Evolutionary conservation across 1,284 basidiomycete species (phyloP).

Genomic region (Limonomyces culmigenus): DNA sequence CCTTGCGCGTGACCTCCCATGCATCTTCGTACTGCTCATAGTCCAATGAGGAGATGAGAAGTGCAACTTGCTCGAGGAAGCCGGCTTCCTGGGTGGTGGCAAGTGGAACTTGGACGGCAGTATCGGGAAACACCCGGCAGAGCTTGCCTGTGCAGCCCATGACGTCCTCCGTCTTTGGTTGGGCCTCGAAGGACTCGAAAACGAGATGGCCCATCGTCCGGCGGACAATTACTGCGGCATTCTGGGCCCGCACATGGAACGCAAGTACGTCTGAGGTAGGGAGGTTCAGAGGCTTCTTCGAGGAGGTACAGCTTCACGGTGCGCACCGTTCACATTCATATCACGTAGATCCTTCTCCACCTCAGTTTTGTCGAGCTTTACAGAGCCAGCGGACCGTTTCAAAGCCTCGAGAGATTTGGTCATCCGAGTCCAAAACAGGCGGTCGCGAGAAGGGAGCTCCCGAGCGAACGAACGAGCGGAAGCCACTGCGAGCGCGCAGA

Average conservation of each 20-base stretch:
- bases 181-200: constrained; percentile 26
- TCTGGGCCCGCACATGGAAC: constrained; percentile 24
- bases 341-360: too few species aligned
- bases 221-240: constrained; percentile 24
- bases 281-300: too few species aligned
- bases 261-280: too few species aligned
- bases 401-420: too few species aligned
- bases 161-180: constrained; percentile 15
- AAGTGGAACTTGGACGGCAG: constrained; percentile 16
- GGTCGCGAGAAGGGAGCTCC: too few species aligned
- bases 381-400: too few species aligned
- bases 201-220: constrained; percentile 9
- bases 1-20: constrained; percentile 8
- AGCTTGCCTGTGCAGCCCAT: constrained; percentile 21
- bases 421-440: too few species aligned
- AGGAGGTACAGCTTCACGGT: too few species aligned
- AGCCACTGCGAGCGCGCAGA: too few species aligned
- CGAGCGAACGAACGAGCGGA: too few species aligned
- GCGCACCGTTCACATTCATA: too few species aligned
- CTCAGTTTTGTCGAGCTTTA: too few species aligned
- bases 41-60: constrained; percentile 18
- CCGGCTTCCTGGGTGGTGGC: constrained; percentile 12
- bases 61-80: constrained; percentile 15
- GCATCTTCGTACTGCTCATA: constrained; percentile 7
- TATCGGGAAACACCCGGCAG: constrained; percentile 16